Percentiles rank a stretch among this genome's conserved stretches.
phyloP scores from a whole-genome alignment of 495 filamentous ascomycete species.

The Bacidia gigantensis region DNA sequence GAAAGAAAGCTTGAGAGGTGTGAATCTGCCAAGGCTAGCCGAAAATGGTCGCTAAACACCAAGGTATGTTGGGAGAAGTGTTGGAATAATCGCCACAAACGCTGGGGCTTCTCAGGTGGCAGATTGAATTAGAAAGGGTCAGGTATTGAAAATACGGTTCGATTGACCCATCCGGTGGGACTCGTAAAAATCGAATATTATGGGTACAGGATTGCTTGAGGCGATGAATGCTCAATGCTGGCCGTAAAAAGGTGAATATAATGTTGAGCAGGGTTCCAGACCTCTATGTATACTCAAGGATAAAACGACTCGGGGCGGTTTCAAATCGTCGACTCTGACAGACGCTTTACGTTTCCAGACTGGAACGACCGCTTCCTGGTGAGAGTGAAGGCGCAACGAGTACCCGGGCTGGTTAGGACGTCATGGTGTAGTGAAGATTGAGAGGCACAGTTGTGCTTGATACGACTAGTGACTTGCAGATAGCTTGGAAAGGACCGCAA shows the following conservation, averaged over 20 bases:
- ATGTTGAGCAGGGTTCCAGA: slow-evolving; percentile 4
- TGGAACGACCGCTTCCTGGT: background rate
- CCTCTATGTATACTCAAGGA: slow-evolving; percentile 5
- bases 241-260: slow-evolving; percentile 5
- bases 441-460: slow-evolving; percentile 6
- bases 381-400: slow-evolving; percentile 6
- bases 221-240: background rate
- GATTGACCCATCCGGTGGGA: slow-evolving; percentile 11
- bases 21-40: background rate
- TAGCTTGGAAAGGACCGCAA: background rate
- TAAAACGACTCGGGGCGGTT: background rate
- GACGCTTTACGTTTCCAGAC: slow-evolving; percentile 7
- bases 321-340: background rate
- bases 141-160: background rate
- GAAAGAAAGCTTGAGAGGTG: background rate
- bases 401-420: slow-evolving; percentile 10
- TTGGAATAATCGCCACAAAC: slow-evolving; percentile 2
- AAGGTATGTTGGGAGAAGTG: background rate
- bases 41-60: background rate
- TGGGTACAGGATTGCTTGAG: slow-evolving; percentile 5
- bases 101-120: background rate
- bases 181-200: slow-evolving; percentile 5
- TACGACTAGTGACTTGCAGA: background rate
- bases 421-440: background rate
- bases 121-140: slow-evolving; percentile 8